phyloP scores from a whole-genome alignment of 805 yeast species.

The Maudiozyma pseudohumilis region DNA sequence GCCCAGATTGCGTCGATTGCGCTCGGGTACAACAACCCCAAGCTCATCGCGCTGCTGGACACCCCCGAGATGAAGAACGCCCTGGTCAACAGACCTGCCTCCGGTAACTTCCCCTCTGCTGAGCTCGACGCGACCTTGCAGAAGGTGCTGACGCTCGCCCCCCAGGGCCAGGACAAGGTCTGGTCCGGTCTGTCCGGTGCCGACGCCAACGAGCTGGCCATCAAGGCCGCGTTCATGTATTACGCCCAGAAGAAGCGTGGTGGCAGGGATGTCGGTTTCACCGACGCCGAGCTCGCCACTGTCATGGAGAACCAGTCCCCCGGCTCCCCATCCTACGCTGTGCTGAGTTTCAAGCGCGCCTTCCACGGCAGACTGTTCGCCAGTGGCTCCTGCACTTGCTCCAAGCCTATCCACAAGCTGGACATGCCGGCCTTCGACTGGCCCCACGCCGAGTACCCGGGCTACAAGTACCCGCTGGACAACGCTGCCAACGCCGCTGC shows the following conservation, averaged over 20 bases:
- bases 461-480: conserved; percentile 75
- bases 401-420: conserved; percentile 90
- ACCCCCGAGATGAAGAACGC: conserved; percentile 56
- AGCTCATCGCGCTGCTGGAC: conserved; percentile 45
- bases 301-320: conserved; percentile 80
- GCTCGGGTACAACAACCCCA: conserved; percentile 62
- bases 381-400: conserved; percentile 80
- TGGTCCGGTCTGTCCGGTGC: conserved; percentile 64
- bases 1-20: conserved; percentile 70
- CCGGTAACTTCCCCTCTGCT: conserved; percentile 54
- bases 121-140: conserved; percentile 40
- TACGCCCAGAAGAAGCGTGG: conserved; percentile 53
- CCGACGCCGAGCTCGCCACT: conserved; percentile 57
- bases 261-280: conserved; percentile 49
- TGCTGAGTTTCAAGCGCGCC: conserved; percentile 75
- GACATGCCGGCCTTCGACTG: conserved; percentile 89
- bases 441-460: conserved; percentile 94
- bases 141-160: conserved; percentile 52
- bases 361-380: conserved; percentile 96
- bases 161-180: conserved; percentile 47
- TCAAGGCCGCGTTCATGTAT: conserved; percentile 61
- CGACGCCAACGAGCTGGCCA: conserved; percentile 62
- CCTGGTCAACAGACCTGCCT: conserved; percentile 57
- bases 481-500: conserved; percentile 48
- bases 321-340: conserved; percentile 80